These are phyloP conservation scores for Pythium rishiriense DNA, from an alignment of 352 stramenopile species.

Conservation along the genomic window DNA sequence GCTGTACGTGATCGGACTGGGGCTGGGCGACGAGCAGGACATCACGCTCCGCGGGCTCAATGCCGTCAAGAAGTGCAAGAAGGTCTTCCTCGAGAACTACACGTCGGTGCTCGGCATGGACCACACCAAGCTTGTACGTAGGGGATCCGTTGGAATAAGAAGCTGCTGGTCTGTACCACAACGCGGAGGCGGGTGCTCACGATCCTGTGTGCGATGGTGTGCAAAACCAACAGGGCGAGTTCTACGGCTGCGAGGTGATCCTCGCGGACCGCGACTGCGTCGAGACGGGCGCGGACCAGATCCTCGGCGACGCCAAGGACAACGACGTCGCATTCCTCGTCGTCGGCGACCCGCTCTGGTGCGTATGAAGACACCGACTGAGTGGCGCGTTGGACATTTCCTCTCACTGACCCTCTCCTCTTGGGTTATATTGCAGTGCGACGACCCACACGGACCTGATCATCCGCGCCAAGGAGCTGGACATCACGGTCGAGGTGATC, in stretches of 20 bases:
- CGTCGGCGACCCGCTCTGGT: conserved; percentile 97
- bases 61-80: conserved; percentile 92
- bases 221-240: conserved; percentile 41
- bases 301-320: conserved; percentile 91
- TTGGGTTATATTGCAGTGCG: too few species aligned
- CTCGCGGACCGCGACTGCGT: conserved; percentile 94
- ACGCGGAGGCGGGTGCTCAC: neutral
- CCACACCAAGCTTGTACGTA: conserved; percentile 74
- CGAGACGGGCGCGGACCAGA: conserved; percentile 96
- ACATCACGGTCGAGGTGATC: conserved; percentile 95
- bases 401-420: too few species aligned
- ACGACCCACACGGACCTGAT: conserved; percentile 99
- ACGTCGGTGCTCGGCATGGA: conserved; percentile 96
- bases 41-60: conserved; percentile 97
- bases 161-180: too few species aligned
- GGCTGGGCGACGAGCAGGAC: conserved; percentile 98
- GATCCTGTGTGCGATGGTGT: neutral
- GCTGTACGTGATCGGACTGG: conserved; percentile 97
- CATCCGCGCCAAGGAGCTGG: conserved; percentile 92
- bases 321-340: conserved; percentile 96
- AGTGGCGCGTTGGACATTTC: too few species aligned
- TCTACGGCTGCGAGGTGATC: conserved; percentile 93
- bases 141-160: too few species aligned
- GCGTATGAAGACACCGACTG: too few species aligned
- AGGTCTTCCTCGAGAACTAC: conserved; percentile 98